Evolutionary conservation across 805 yeast species (phyloP), one percentile per base, ranked within the genome.

Genomic region (Candida oleophila): DNA sequence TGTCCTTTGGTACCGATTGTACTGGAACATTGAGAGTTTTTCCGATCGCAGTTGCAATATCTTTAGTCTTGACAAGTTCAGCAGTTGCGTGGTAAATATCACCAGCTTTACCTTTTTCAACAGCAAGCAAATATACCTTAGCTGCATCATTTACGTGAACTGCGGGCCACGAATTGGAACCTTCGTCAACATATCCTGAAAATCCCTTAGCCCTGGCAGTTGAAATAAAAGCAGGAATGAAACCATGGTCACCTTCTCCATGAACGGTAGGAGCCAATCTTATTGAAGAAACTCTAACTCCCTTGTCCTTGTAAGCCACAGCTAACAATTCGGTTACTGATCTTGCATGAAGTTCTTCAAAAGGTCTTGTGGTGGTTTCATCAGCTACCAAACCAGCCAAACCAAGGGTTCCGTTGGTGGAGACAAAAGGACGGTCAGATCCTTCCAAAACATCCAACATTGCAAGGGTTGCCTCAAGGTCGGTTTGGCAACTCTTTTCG

Each of bases 181-280:
- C 71, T 28, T 61, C 68, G 9, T 73, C 77, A 9, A 66, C 52
- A 53, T 66, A 72, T 4, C 62, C 49, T 8, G 69, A 64, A 25
- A 57, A 56, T 2, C 68, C 68, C 3, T 49, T 34, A 44, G 65
- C 52, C 45, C 69, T 56, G n/a, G 74, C 60, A 39, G 65, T 50
- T 2, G 60, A 60, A 3, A 52, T 42, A 8, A 60, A 39, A 5
- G 30, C 8, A 2, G 62, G 52, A 22, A 64, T 34, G 36, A 68
- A 68, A 1, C 54, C 66, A 3, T 47, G 43, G 43, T 64, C 69
- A 1, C 54, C 58, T 12, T 43, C 54, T 18, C 62, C 76, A 50
- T 69, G 74, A 28, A 64, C 69, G 7, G 64, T 50, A 22, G 71
- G 67, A 14, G 69, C 51, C 20, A 70, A 51, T 48, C 71, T 57